A percentile compares a stretch with the other conserved stretches of the same genome.
phyloP scores from a whole-genome alignment of 1,284 basidiomycete genomes.

The Irpex sp. region DNA sequence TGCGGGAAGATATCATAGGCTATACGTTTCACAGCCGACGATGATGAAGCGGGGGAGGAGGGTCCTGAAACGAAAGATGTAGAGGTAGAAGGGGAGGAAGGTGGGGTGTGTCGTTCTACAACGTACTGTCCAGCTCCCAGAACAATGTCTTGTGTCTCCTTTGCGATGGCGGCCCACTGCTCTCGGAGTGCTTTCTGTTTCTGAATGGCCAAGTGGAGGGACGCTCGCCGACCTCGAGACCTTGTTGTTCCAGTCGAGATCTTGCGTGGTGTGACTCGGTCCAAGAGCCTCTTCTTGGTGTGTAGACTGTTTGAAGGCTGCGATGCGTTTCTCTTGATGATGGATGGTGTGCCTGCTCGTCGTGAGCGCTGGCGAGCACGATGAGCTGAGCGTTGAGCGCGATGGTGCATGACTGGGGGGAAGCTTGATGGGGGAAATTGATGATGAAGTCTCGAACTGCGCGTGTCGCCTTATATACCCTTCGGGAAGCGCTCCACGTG shows the following conservation, averaged over 20 bases:
- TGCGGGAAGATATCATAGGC: constrained; percentile 34
- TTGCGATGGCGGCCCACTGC: constrained; percentile 28
- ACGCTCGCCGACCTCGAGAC: neutral
- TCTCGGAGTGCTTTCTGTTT: constrained; percentile 18
- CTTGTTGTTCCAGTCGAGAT: neutral
- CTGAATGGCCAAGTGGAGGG: constrained; percentile 5
- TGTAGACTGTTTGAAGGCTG: constrained; percentile 1
- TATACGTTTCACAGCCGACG: constrained; percentile 9
- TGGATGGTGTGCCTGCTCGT: neutral
- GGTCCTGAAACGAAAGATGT: constrained; percentile 16
- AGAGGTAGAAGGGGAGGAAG: constrained; percentile 17
- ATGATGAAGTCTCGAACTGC: neutral
- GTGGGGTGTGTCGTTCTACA: constrained; percentile 28
- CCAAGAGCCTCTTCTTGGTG: constrained; percentile 1
- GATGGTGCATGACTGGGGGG: constrained; percentile 1
- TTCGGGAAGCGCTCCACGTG: neutral
- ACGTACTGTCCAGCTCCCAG: constrained; percentile 42
- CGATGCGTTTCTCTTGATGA: neutral
- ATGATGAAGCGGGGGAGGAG: neutral
- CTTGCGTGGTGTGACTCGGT: neutral
- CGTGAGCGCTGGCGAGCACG: neutral
- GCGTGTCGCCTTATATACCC: neutral
- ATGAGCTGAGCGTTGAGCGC: neutral
- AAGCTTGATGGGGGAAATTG: neutral
- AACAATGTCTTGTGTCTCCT: constrained; percentile 36